These are phyloP conservation scores for Hypoxylon sp. DNA, from an alignment of 2,329 filamentous ascomycete genomes.

Conservation along the genomic window DNA sequence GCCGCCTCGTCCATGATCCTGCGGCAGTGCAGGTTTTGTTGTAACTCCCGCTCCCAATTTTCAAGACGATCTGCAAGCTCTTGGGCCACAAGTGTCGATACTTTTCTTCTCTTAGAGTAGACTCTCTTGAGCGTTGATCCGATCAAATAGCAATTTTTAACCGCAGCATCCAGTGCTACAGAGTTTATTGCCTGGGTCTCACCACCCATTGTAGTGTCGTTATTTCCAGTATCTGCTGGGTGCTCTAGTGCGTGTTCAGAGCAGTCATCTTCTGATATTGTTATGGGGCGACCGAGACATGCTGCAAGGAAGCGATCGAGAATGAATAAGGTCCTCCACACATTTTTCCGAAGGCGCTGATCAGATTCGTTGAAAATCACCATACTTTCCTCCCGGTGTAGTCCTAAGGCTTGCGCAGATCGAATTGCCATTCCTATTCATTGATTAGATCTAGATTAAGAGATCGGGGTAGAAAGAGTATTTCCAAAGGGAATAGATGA, in stretches of 20 bases:
- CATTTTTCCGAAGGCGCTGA: slow-evolving; percentile 65
- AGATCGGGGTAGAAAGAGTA: neutral
- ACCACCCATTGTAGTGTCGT: slow-evolving; percentile 29
- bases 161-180: slow-evolving; percentile 65
- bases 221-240: slow-evolving; percentile 26
- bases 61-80: slow-evolving; percentile 69
- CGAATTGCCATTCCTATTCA: slow-evolving; percentile 72
- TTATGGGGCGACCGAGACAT: slow-evolving; percentile 72
- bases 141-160: slow-evolving; percentile 71
- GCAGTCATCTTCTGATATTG: slow-evolving; percentile 74
- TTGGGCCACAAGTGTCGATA: slow-evolving; percentile 70
- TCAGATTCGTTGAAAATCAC: slow-evolving; percentile 65
- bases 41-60: slow-evolving; percentile 65
- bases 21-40: slow-evolving; percentile 65
- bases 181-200: slow-evolving; percentile 51
- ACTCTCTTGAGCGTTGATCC: slow-evolving; percentile 71
- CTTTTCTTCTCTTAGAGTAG: slow-evolving; percentile 71
- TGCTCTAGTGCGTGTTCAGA: slow-evolving; percentile 63
- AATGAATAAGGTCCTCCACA: slow-evolving; percentile 76
- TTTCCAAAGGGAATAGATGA: neutral
- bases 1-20: slow-evolving; percentile 61
- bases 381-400: slow-evolving; percentile 73
- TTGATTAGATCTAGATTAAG: slow-evolving; percentile 28
- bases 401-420: slow-evolving; percentile 72
- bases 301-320: slow-evolving; percentile 75